Evolutionary conservation across 1,139 yeast genomes (phyloP).

Genomic region (Saccharomyces uvarum): DNA sequence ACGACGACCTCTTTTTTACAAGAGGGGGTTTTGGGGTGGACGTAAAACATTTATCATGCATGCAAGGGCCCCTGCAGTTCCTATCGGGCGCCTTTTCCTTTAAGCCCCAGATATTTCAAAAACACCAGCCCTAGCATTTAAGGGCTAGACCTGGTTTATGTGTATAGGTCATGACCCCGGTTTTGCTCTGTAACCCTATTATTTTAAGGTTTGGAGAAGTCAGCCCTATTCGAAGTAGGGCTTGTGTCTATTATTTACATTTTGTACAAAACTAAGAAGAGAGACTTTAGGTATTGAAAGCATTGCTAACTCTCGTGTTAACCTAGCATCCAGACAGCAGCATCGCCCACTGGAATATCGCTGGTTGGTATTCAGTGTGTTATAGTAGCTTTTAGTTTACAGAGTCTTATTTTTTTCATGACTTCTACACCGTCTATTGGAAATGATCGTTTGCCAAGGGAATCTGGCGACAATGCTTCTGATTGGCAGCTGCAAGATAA

Average conservation of each 20-base stretch:
- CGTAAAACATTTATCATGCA: background rate
- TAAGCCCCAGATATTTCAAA: background rate
- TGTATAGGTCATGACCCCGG: background rate
- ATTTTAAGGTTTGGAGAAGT: background rate
- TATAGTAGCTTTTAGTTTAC: background rate
- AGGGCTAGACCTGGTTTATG: background rate
- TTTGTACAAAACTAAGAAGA: background rate
- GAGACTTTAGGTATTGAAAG: background rate
- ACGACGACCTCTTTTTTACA: background rate
- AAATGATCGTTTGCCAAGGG: background rate
- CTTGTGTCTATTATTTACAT: background rate
- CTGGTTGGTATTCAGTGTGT: background rate
- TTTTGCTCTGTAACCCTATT: background rate
- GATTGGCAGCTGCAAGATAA: background rate
- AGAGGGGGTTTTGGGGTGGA: background rate
- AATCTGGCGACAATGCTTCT: background rate
- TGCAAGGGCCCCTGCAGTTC: slow-evolving; percentile 1
- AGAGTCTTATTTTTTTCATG: background rate
- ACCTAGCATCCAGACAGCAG: background rate
- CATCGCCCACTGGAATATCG: background rate
- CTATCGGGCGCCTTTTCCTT: background rate
- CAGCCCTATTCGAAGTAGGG: background rate
- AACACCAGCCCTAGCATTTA: background rate
- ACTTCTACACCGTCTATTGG: background rate
- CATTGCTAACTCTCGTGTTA: background rate